Base-by-base conservation (phyloP, 257 asterid genomes). In the Anisodus tanguticus region DNA sequence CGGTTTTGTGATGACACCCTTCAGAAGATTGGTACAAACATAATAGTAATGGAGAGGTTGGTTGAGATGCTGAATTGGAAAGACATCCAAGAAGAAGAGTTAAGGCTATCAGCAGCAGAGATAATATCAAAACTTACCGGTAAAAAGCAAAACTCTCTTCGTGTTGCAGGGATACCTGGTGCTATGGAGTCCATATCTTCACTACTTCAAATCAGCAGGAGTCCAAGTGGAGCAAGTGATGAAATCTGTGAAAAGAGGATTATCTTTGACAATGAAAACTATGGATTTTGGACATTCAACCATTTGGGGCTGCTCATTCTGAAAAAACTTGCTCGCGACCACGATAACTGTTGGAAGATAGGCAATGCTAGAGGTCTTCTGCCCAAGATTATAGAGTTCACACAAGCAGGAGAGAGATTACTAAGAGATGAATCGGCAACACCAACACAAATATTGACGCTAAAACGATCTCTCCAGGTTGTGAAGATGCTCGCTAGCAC, bases 31-130 rank as follows among this genome's bases (percentile, higher is more conserved):
- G 99, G 99, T 19, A 91, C 93, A 60, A 91, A 88, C 51, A 54
- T 95, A 16, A n/a, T 86, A 0, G 97, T 92, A 31, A 93, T 93
- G 89, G 98, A 93, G 55, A 90, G 99, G 85, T 62, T 97, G 12
- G 93, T 94, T 19, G 99, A 96, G 59, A 96, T 94, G 97, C 68
- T 96, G 89, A 96, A 94, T 88, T 95, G 99, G 99, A 97, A 95
- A 51, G 98, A 93, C 68, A 86, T 74, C 9, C 92, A 90, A 66
- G 98, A 93, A 84, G 97, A 95, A 74, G 97, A 93, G 89, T 92
- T 97, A 19, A 86, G 99, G 71, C 87, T 89, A 55, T 97, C 95
- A 0, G 90, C 99, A 0, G 98, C 98, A 0, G 98, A 95, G 82
- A 92, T 93, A 41, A 47, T 97, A 43, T 86, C 95, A 1, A 87